A percentile compares a stretch with the other conserved stretches of the same genome.
Evolutionary conservation across 306 rosid species (phyloP).

Genomic region (Gynostemma pentaphyllum): DNA sequence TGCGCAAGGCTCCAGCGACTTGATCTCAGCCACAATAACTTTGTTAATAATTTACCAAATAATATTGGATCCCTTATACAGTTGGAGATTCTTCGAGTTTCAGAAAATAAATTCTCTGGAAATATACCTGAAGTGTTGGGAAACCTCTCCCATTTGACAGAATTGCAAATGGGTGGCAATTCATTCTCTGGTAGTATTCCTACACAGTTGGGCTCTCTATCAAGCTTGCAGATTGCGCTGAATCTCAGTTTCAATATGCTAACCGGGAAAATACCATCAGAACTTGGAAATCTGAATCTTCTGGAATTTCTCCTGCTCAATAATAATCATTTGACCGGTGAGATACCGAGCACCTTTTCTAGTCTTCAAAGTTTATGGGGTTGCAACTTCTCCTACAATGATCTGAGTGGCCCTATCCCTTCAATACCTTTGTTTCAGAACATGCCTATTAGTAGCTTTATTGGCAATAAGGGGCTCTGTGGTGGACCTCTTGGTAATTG

Average conservation of each 20-base stretch:
- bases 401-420: slow-evolving; percentile 78
- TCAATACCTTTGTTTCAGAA: slow-evolving; percentile 48
- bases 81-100: slow-evolving; percentile 76
- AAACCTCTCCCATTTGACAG: slow-evolving; percentile 69
- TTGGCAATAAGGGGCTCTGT: slow-evolving; percentile 63
- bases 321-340: slow-evolving; percentile 62
- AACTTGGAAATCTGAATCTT: slow-evolving; percentile 61
- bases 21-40: slow-evolving; percentile 64
- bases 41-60: slow-evolving; percentile 42
- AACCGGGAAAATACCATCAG: slow-evolving; percentile 51
- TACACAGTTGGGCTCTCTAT: slow-evolving; percentile 54
- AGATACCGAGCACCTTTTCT: slow-evolving; percentile 53
- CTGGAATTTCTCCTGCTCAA: slow-evolving; percentile 65
- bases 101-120: slow-evolving; percentile 63
- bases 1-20: slow-evolving; percentile 80
- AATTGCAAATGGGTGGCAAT: slow-evolving; percentile 81
- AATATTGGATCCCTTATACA: slow-evolving; percentile 72
- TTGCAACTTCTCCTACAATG: slow-evolving; percentile 83
- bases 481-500: slow-evolving; percentile 43
- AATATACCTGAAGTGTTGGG: slow-evolving; percentile 51
- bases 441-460: slow-evolving; percentile 67
- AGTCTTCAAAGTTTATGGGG: slow-evolving; percentile 61
- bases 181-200: slow-evolving; percentile 71
- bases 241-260: slow-evolving; percentile 79
- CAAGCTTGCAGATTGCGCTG: slow-evolving; percentile 82